phyloP scores from a whole-genome alignment of 768 basidiomycete genomes.

The Boletus fagicola region DNA sequence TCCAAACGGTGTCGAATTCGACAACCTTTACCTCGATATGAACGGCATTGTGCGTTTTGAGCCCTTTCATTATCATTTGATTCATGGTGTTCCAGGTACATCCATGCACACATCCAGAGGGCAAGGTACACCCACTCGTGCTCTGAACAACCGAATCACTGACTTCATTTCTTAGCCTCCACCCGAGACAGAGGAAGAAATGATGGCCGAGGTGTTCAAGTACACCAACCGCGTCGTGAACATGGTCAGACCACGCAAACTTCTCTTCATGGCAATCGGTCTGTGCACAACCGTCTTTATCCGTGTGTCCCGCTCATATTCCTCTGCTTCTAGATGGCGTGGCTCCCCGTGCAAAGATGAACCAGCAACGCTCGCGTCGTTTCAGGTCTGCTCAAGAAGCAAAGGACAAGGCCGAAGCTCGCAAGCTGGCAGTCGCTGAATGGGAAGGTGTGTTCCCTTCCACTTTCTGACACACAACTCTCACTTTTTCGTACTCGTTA shows the following conservation, averaged over 20 bases:
- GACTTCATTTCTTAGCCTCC: conserved; percentile 57
- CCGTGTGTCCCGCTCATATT: conserved; percentile 1
- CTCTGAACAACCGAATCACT: not conserved
- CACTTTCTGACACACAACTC: not conserved
- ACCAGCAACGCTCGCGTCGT: conserved; percentile 95
- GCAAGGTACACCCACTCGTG: conserved; percentile 53
- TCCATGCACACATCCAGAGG: conserved; percentile 99
- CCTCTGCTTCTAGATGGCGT: conserved; percentile 72
- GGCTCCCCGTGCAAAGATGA: conserved; percentile 99
- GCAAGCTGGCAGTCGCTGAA: conserved; percentile 73
- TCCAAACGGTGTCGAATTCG: conserved; percentile 95
- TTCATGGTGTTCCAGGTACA: conserved; percentile 61
- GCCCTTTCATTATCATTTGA: not conserved
- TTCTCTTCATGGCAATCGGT: conserved; percentile 99
- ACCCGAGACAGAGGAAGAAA: conserved; percentile 96
- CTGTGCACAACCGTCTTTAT: conserved; percentile 24
- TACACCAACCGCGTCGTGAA: conserved; percentile 98
- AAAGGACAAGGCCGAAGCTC: conserved; percentile 86
- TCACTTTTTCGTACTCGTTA: conserved; percentile 29
- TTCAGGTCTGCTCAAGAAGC: conserved; percentile 96
- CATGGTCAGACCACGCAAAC: conserved; percentile 92
- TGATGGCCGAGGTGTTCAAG: conserved; percentile 97
- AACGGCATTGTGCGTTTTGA: conserved; percentile 81
- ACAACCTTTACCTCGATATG: conserved; percentile 98
- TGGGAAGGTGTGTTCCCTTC: conserved; percentile 67